Percentiles rank a stretch among this genome's conserved stretches.
These are phyloP conservation scores for Halteria grandinella DNA, from an alignment of 73 alveolate species.

Conservation along the genomic window DNA sequence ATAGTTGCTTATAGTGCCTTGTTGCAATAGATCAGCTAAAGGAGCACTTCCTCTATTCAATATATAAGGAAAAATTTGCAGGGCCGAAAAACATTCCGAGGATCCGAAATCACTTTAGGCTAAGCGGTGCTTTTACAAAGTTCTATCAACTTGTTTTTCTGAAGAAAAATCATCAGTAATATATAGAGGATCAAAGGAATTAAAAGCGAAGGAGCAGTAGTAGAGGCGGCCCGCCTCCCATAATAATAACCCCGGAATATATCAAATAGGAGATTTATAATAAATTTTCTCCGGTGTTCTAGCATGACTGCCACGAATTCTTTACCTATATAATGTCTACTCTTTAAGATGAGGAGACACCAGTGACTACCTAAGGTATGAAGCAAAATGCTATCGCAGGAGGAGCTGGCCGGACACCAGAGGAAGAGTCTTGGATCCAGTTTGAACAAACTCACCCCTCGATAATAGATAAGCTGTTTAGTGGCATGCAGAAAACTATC, in stretches of 20 bases:
- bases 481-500: constrained; percentile 49
- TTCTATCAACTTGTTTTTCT: constrained; percentile 46
- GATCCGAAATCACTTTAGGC: constrained; percentile 16
- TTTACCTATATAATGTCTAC: constrained; percentile 44
- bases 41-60: constrained; percentile 12
- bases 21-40: constrained; percentile 24
- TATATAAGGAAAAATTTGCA: constrained; percentile 25
- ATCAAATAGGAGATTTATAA: constrained; percentile 21
- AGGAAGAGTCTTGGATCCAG: constrained; percentile 39
- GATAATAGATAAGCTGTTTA: constrained; percentile 34
- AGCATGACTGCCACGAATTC: constrained; percentile 69
- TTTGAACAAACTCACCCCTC: constrained; percentile 48
- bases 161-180: not conserved
- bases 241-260: constrained; percentile 29
- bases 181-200: not conserved
- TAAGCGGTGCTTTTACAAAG: constrained; percentile 19
- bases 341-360: constrained; percentile 55
- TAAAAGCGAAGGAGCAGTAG: not conserved
- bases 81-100: constrained; percentile 5
- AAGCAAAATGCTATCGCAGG: too few species aligned
- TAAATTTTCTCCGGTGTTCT: constrained; percentile 47
- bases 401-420: not conserved
- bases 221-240: constrained; percentile 2
- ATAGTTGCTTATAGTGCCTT: constrained; percentile 48
- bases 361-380: too few species aligned